phyloP scores from a whole-genome alignment of 2,329 filamentous ascomycete genomes.

The Domatiomyces catenatus region DNA sequence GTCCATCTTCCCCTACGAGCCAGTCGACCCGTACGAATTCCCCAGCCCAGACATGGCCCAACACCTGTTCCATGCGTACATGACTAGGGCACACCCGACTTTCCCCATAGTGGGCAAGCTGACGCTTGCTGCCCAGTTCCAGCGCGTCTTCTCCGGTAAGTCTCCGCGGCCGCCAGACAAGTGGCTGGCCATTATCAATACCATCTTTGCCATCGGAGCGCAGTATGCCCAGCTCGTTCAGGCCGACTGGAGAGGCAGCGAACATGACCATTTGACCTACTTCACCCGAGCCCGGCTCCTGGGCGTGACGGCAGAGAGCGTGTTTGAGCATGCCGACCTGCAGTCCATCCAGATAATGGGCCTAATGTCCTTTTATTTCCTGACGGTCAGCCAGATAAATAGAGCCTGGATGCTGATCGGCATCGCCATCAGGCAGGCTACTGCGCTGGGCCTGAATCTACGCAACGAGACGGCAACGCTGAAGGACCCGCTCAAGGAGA shows the following conservation, averaged over 20 bases:
- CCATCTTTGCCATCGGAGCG: constrained; percentile 32
- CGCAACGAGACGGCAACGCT: constrained; percentile 26
- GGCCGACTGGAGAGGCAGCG: constrained; percentile 28
- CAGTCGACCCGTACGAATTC: constrained; percentile 28
- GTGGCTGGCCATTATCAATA: constrained; percentile 31
- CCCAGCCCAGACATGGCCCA: constrained; percentile 28
- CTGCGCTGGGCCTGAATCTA: constrained; percentile 31
- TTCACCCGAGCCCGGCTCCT: constrained; percentile 29
- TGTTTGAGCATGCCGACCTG: constrained; percentile 31
- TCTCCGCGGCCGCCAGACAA: constrained; percentile 23
- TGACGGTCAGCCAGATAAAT: constrained; percentile 30
- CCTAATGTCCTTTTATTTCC: constrained; percentile 29
- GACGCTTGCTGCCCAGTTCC: constrained; percentile 28
- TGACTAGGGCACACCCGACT: constrained; percentile 28
- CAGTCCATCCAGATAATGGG: constrained; percentile 32
- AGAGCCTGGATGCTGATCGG: constrained; percentile 29
- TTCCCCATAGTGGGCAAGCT: constrained; percentile 31
- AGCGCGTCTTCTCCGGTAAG: constrained; percentile 20
- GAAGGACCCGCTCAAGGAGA: constrained; percentile 27
- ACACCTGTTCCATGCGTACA: constrained; percentile 27
- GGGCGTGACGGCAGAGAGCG: constrained; percentile 27
- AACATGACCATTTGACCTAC: constrained; percentile 30
- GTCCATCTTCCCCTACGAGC: constrained; percentile 26
- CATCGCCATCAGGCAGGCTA: constrained; percentile 28
- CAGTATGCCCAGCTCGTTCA: constrained; percentile 29